phyloP scores from a whole-genome alignment of 495 filamentous ascomycete genomes.

The Lophiotrema nucula region DNA sequence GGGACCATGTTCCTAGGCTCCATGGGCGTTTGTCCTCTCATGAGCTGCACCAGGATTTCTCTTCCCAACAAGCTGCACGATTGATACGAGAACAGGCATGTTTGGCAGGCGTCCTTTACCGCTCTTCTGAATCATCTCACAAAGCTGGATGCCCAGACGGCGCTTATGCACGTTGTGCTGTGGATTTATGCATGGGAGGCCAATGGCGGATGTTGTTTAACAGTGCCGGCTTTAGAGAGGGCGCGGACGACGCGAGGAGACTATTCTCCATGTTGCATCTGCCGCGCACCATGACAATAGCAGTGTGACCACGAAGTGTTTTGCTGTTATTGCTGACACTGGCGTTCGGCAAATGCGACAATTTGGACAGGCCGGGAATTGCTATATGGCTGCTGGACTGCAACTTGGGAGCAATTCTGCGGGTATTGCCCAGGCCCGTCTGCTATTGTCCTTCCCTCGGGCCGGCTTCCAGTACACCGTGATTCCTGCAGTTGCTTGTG shows the following conservation, averaged over 20 bases:
- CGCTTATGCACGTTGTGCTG: conserved; percentile 34
- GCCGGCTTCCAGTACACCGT: conserved; percentile 14
- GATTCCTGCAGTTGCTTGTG: not conserved
- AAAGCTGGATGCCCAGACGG: conserved; percentile 16
- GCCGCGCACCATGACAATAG: conserved; percentile 5
- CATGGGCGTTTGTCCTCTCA: not conserved
- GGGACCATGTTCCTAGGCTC: not conserved
- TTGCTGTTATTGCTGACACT: conserved; percentile 1
- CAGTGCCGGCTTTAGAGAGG: conserved; percentile 11
- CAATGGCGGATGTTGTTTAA: conserved; percentile 26
- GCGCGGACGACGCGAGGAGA: not conserved
- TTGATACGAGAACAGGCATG: conserved; percentile 21
- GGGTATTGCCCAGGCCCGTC: conserved; percentile 7
- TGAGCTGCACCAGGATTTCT: conserved; percentile 13
- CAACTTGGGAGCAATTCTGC: not conserved
- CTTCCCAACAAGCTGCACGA: conserved; percentile 32
- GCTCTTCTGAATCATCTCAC: conserved; percentile 37
- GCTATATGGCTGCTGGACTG: conserved; percentile 5
- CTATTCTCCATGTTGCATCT: conserved; percentile 18
- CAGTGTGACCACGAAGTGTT: conserved; percentile 9
- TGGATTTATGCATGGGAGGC: conserved; percentile 26
- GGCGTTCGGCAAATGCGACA: conserved; percentile 11
- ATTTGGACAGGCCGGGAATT: not conserved
- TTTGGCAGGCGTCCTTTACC: conserved; percentile 25
- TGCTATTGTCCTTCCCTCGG: conserved; percentile 16